A percentile compares a stretch with the other conserved stretches of the same genome.
Conservation (phyloP, 129 eudicot genomes). For the Chrysanthemum lavandulifolium region DNA sequence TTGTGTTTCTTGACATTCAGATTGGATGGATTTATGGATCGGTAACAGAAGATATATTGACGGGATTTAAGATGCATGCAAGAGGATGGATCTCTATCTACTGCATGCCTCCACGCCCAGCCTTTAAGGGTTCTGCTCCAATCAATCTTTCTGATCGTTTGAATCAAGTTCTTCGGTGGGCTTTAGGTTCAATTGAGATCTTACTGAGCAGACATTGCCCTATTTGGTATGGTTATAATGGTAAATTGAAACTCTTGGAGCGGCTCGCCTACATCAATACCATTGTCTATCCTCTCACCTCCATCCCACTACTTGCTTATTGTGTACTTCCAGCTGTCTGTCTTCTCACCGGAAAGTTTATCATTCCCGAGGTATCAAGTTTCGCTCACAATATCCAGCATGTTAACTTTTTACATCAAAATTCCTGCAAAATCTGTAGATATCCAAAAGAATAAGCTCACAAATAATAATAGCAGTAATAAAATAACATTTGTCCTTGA, state of each 20-base stretch:
- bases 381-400: not conserved
- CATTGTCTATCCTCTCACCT: slow-evolving; percentile 69
- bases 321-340: slow-evolving; percentile 74
- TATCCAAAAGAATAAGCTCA: too few relatives aligned
- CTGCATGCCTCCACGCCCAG: slow-evolving; percentile 77
- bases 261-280: slow-evolving; percentile 68
- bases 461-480: too few relatives aligned
- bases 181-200: slow-evolving; percentile 74
- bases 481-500: too few relatives aligned
- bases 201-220: slow-evolving; percentile 75
- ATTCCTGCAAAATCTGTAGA: too few relatives aligned
- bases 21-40: slow-evolving; percentile 83
- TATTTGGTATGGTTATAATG: slow-evolving; percentile 71
- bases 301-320: slow-evolving; percentile 64
- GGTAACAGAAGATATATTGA: slow-evolving; percentile 78
- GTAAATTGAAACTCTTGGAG: slow-evolving; percentile 56
- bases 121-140: slow-evolving; percentile 83
- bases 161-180: slow-evolving; percentile 82
- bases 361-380: slow-evolving; percentile 55
- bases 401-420: too few relatives aligned
- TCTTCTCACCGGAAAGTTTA: slow-evolving; percentile 67
- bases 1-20: slow-evolving; percentile 27
- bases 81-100: slow-evolving; percentile 76
- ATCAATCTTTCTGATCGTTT: slow-evolving; percentile 85
- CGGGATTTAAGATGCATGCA: slow-evolving; percentile 76